phyloP scores from a whole-genome alignment of 352 stramenopile species.

The Thalassiosira pacifica region DNA sequence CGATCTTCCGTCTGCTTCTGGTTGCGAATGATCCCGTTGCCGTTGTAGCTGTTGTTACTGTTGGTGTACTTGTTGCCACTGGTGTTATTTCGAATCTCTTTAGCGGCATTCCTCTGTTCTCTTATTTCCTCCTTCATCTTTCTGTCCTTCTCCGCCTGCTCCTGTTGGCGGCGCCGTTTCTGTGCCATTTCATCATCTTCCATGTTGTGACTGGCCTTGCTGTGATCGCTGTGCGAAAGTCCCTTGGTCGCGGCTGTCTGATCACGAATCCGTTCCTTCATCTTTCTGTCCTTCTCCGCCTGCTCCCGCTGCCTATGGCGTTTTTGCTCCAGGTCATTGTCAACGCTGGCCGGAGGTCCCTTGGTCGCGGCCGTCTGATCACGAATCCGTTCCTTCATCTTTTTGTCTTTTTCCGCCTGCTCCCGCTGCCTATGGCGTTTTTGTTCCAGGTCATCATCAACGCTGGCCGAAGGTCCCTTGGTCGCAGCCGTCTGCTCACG shows the following conservation, averaged over 20 bases:
- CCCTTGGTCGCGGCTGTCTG: background rate
- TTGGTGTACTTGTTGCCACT: background rate
- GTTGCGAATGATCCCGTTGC: too few relatives aligned
- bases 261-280: conserved; percentile 15
- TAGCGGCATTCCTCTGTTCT: conserved; percentile 2
- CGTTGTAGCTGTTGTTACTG: conserved; percentile 10
- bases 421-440: conserved; percentile 13
- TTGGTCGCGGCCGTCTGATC: background rate
- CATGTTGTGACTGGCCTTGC: too few relatives aligned
- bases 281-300: conserved; percentile 22
- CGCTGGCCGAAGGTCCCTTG: background rate
- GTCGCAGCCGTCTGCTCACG: background rate
- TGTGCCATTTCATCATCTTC: too few relatives aligned
- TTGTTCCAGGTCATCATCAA: too few relatives aligned
- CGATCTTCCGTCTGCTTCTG: too few relatives aligned
- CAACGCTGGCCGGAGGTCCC: background rate
- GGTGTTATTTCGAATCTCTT: background rate
- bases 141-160: conserved; percentile 24
- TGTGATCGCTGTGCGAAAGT: background rate
- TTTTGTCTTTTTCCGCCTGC: conserved; percentile 22
- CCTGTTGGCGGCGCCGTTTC: conserved; percentile 1
- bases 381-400: conserved; percentile 16
- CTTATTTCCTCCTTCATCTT: conserved; percentile 18
- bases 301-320: conserved; percentile 10
- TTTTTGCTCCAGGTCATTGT: too few relatives aligned